These are phyloP conservation scores for Elongisporangium senticosum DNA, from an alignment of 352 stramenopile genomes.

Conservation along the genomic window DNA sequence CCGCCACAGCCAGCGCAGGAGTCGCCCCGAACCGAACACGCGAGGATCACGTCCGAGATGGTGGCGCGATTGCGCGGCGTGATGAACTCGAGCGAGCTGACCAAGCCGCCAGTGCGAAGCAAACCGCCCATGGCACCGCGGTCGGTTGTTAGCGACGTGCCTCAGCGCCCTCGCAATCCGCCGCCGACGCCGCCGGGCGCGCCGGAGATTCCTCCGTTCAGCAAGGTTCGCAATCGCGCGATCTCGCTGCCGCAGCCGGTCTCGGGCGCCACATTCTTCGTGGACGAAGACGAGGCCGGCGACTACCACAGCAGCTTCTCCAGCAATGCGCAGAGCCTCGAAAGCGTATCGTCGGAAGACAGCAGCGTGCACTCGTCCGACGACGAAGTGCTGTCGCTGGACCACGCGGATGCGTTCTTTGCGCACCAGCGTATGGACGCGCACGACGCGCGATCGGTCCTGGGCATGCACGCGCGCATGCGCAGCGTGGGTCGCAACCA, in stretches of 20 bases:
- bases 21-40: slow-evolving; percentile 6
- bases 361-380: slow-evolving; percentile 11
- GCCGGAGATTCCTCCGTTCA: slow-evolving; percentile 7
- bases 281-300: slow-evolving; percentile 30
- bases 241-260: slow-evolving; percentile 2
- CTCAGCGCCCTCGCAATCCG: slow-evolving; percentile 7
- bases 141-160: not conserved
- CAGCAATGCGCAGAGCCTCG: not conserved
- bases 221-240: slow-evolving; percentile 2
- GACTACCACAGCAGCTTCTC: not conserved
- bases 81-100: slow-evolving; percentile 72
- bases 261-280: slow-evolving; percentile 37
- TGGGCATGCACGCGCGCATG: slow-evolving; percentile 6
- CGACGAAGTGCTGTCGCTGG: slow-evolving; percentile 17
- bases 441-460: slow-evolving; percentile 1
- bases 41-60: slow-evolving; percentile 33
- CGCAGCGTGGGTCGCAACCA: slow-evolving; percentile 3
- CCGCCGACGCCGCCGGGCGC: slow-evolving; percentile 6
- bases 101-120: slow-evolving; percentile 27
- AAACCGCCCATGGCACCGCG: not conserved
- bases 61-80: slow-evolving; percentile 52
- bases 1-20: slow-evolving; percentile 9
- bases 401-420: not conserved
- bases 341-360: not conserved
- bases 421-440: not conserved